Evolutionary conservation across 2,329 filamentous ascomycete genomes (phyloP).

Genomic region (Nannizzia gypsea): DNA sequence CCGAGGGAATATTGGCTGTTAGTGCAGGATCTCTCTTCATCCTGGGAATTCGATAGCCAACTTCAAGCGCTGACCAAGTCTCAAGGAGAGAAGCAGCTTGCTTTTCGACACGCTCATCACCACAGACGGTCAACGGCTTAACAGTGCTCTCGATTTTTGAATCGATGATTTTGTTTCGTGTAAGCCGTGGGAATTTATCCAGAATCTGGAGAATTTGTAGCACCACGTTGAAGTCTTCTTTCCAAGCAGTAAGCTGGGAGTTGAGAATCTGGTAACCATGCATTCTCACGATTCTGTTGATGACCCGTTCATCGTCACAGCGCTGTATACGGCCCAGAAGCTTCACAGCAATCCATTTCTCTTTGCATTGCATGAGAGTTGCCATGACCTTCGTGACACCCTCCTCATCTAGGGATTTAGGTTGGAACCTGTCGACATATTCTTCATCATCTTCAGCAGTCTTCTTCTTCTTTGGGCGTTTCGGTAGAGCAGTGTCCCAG

Average conservation of each 20-base stretch:
- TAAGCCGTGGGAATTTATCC: constrained; percentile 73
- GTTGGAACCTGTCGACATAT: constrained; percentile 80
- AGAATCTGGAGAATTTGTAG: constrained; percentile 83
- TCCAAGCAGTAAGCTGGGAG: constrained; percentile 70
- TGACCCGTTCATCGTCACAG: constrained; percentile 74
- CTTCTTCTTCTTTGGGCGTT: constrained; percentile 88
- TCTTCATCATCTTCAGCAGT: constrained; percentile 84
- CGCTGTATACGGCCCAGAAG: constrained; percentile 77
- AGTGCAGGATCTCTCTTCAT: constrained; percentile 64
- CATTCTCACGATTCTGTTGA: constrained; percentile 84
- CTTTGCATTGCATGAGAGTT: constrained; percentile 90
- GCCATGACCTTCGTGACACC: constrained; percentile 93
- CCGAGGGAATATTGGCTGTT: constrained; percentile 37
- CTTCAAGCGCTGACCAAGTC: constrained; percentile 78
- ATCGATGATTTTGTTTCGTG: constrained; percentile 92
- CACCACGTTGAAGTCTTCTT: constrained; percentile 79
- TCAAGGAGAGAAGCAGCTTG: constrained; percentile 62
- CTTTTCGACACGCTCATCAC: constrained; percentile 62
- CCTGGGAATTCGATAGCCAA: constrained; percentile 84
- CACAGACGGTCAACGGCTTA: constrained; percentile 52
- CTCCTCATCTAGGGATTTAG: constrained; percentile 65
- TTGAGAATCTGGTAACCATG: constrained; percentile 95
- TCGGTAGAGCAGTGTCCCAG: constrained; percentile 83
- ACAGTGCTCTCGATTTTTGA: constrained; percentile 86
- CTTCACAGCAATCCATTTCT: constrained; percentile 99